Evolutionary conservation across 2,329 filamentous ascomycete genomes (phyloP), one percentile per base, ranked within the genome.

Genomic region (Penicillium expansum): DNA sequence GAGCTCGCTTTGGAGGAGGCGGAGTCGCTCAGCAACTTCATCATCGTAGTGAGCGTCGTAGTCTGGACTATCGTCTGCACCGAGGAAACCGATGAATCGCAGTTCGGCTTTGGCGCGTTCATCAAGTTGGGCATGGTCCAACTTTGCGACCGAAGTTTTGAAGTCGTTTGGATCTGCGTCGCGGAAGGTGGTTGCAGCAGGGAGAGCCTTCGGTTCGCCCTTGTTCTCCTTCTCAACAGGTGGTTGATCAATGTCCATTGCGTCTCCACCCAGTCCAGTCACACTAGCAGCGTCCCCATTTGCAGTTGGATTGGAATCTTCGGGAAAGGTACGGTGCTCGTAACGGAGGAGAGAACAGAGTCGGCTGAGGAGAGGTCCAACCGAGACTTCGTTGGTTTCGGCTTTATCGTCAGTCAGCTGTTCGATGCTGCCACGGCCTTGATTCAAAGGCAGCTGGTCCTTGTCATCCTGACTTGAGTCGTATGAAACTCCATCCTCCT

Each of bases 31-130:
- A 7, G 92, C 91, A 38, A 99, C 90, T 72, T 97, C 93, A 71
- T 99, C 94, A 70, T 99, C 94, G 65, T 87, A 92, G 72, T 96
- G 91, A 0, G 86, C 88, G 67, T 96, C 91, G 74, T 92, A 97
- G 62, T 96, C 90, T 11, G 89, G 87, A 35, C 82, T 79, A 57
- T 83, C 77, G 50, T 91, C 89, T 4, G 82, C 78, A 0, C 89
- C 86, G 16, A 97, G 80, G 67, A 99, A 90, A 11, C 94, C 94
- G 58, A 96, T 91, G 74, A 96, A 90, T 14, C 89, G 87, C 18
- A 99, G 83, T 71, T 99, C 94, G 67, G 92, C 89, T 75, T 96
- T 90, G 50, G 96, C 84, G 45, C 94, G 90, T 69, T 96, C 90
- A 67, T 99, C 94, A 20, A 97, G 85, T 69, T 92, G 88, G 3